Base-by-base conservation (phyloP, 176 grass and related monocot genomes). In the Musa schizocarpa region DNA sequence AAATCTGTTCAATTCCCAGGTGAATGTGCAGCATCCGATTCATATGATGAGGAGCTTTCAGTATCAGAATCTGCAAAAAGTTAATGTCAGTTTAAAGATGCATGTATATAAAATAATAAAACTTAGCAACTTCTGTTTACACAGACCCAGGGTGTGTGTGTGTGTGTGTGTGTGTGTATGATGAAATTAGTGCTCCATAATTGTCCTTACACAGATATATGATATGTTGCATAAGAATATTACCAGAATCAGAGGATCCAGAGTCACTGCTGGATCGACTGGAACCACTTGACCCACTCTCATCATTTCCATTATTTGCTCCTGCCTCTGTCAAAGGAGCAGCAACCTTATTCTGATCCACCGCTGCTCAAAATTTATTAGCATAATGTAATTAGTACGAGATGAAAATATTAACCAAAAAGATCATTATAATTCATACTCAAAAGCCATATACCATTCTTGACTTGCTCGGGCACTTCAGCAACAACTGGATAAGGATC, bases 241-340 rank as follows among this genome's bases (percentile, higher is more conserved):
- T 99, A 99, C 91, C 95, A 52, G 88, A 94, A 82, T 91, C 93
- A 63, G 95, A 94, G 11, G 91, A 94, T 9, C 87, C 86, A 49
- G 91, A 88, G 87, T 90, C 93, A 88, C 95, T 99, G 86, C 86
- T 92, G 54, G 91, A 93, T 78, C 86, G 87, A 83, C 90, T 87
- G 53, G 90, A 83, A 86, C 78, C 88, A 75, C 86, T 94, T 23
- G 95, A 99, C 63, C 83, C 91, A 89, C 83, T 88, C 8, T 75
- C 82, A 71, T 84, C 89, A 50, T 86, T 86, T 63, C 82, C 82
- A 54, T 85, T 88, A 61, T 74, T 79, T 74, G 79, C 85, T 71
- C 75, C 83, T 87, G 83, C 78, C 11, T 73, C 71, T 56, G 76
- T 78, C 22, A 16, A 74, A 57, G 84, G 62, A 82, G 88, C 51